Conservation (phyloP, 306 rosid species). For the Carpinus fangiana region DNA sequence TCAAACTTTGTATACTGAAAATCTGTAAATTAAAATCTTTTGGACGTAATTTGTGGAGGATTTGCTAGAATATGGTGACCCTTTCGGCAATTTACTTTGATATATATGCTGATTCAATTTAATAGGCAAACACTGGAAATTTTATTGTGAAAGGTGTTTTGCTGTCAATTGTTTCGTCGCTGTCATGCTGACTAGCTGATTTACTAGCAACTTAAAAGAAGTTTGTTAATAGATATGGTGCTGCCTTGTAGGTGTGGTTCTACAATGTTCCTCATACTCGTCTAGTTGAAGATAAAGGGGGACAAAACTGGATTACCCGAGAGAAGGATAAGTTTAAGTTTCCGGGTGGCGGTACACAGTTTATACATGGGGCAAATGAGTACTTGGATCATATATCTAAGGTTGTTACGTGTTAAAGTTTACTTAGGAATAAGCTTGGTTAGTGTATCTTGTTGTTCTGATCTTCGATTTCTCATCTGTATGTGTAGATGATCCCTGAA, state of each 20-base stretch:
- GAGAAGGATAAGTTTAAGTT: constrained; percentile 72
- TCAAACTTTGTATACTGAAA: not conserved
- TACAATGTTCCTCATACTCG: constrained; percentile 91
- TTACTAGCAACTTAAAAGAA: constrained; percentile 1
- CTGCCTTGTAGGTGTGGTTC: constrained; percentile 74
- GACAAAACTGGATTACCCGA: constrained; percentile 87
- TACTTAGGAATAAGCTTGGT: constrained; percentile 6
- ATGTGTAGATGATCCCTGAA: constrained; percentile 69
- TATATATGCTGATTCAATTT: not conserved
- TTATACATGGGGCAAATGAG: constrained; percentile 90
- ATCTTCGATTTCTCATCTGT: constrained; percentile 28
- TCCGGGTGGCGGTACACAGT: constrained; percentile 99
- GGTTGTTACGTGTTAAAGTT: constrained; percentile 43
- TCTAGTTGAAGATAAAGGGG: constrained; percentile 91
- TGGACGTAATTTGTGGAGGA: not conserved
- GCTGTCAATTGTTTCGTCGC: not conserved
- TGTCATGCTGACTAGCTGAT: not conserved
- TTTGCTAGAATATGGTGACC: not conserved
- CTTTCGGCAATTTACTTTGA: not conserved
- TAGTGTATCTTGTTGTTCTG: constrained; percentile 13
- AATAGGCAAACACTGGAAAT: not conserved
- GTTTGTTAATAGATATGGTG: not conserved
- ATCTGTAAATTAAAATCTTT: too few species aligned
- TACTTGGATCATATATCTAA: constrained; percentile 83
- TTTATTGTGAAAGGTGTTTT: not conserved